These are phyloP conservation scores for Rhynchosporium agropyri DNA, from an alignment of 2,329 filamentous ascomycete genomes.

Conservation along the genomic window DNA sequence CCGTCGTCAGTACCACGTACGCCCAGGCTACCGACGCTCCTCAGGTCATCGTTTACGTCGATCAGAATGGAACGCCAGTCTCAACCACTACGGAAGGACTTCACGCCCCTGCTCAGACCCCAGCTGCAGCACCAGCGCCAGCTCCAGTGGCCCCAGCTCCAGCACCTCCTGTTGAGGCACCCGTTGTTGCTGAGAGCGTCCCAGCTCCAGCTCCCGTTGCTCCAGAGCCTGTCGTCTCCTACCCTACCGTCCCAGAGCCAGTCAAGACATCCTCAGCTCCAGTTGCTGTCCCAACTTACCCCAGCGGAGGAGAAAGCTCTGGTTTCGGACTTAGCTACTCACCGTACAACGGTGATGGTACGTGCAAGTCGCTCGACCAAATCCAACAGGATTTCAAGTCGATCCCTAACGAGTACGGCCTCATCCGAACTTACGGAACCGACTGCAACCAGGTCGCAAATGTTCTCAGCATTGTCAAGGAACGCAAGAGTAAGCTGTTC, in stretches of 20 bases:
- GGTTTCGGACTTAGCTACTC: conserved; percentile 58
- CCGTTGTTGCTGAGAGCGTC: conserved; percentile 1
- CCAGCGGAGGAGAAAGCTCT: conserved; percentile 20
- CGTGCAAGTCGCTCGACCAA: conserved; percentile 68
- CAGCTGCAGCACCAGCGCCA: conserved; percentile 7
- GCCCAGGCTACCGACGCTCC: conserved; percentile 45
- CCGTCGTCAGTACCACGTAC: conserved; percentile 44
- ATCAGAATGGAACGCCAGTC: conserved; percentile 57
- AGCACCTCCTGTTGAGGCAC: background rate
- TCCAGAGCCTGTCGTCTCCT: background rate
- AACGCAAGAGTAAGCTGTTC: conserved; percentile 71
- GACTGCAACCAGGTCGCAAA: conserved; percentile 74
- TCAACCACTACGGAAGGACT: conserved; percentile 44
- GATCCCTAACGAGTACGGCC: conserved; percentile 56
- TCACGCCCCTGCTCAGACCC: conserved; percentile 2
- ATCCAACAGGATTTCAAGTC: conserved; percentile 66
- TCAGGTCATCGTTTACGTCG: conserved; percentile 62
- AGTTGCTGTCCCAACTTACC: conserved; percentile 16
- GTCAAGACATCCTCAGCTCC: conserved; percentile 13
- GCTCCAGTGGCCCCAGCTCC: conserved; percentile 2
- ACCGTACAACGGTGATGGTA: conserved; percentile 56
- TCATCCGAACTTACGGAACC: conserved; percentile 77
- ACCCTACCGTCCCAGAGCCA: conserved; percentile 1
- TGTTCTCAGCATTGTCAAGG: conserved; percentile 63
- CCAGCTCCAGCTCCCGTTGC: background rate